Conservation (phyloP, 345 rosid species). For the Rhizophora apiculata region DNA sequence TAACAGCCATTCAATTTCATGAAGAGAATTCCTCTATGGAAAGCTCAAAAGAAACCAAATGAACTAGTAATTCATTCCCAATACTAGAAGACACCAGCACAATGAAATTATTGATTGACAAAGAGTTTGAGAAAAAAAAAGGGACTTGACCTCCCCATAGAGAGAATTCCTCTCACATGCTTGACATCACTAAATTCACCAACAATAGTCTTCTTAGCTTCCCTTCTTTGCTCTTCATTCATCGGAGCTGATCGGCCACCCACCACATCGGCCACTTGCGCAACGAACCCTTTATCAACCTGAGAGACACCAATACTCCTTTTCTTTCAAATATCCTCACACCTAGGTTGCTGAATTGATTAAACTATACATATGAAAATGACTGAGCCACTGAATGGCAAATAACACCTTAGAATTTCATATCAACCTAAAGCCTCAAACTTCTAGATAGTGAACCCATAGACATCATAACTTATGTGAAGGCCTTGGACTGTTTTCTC, state of each 20-base stretch:
- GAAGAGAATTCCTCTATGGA: too few species aligned
- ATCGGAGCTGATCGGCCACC: conserved; percentile 78
- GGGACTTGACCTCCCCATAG: conserved; percentile 72
- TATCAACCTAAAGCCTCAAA: neutral
- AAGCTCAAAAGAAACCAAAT: too few species aligned
- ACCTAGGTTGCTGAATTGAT: too few species aligned
- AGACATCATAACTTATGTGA: too few species aligned
- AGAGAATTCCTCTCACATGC: conserved; percentile 84
- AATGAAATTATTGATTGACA: too few species aligned
- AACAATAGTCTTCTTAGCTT: conserved; percentile 65
- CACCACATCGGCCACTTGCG: conserved; percentile 94
- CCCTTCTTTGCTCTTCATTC: conserved; percentile 74
- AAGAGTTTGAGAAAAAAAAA: neutral
- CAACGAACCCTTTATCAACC: conserved; percentile 96
- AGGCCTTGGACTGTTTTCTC: too few species aligned
- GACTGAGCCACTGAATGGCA: too few species aligned
- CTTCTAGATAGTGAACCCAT: too few species aligned
- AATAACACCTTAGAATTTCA: neutral
- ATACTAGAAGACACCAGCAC: neutral
- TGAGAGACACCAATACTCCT: conserved; percentile 19
- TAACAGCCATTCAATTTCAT: too few species aligned
- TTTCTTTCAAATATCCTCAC: neutral
- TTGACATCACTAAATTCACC: conserved; percentile 92
- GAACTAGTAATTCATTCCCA: neutral
- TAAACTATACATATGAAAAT: neutral